Conservation (phyloP, 164 flowering plant genomes). For the Nymphaea colorata region DNA sequence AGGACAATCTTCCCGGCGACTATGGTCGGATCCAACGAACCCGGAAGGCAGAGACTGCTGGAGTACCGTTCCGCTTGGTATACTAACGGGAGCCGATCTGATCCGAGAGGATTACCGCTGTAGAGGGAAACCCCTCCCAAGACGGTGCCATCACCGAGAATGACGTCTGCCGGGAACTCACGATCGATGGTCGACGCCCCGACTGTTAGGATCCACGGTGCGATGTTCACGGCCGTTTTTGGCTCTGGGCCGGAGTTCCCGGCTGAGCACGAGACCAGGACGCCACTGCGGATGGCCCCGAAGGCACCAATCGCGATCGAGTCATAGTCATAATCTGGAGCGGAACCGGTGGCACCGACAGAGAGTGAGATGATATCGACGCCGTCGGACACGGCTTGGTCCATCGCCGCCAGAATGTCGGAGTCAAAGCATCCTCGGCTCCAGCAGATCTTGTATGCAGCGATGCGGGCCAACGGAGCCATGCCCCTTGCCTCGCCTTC, state of each 20-base stretch:
- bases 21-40: slow-evolving; percentile 28
- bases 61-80: slow-evolving; percentile 27
- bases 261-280: slow-evolving; percentile 74
- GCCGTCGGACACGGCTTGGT: slow-evolving; percentile 46
- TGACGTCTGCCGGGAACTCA: slow-evolving; percentile 73
- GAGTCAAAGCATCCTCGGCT: slow-evolving; percentile 14
- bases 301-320: slow-evolving; percentile 85
- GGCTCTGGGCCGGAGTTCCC: slow-evolving; percentile 82
- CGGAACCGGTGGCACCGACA: slow-evolving; percentile 47
- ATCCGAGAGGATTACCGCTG: slow-evolving; percentile 33
- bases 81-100: slow-evolving; percentile 23
- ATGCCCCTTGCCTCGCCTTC: slow-evolving; percentile 68
- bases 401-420: slow-evolving; percentile 20
- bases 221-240: slow-evolving; percentile 60
- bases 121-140: slow-evolving; percentile 63
- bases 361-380: slow-evolving; percentile 81
- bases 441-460: slow-evolving; percentile 23
- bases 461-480: slow-evolving; percentile 48
- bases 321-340: slow-evolving; percentile 47
- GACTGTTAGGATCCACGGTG: slow-evolving; percentile 92
- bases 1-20: slow-evolving; percentile 69
- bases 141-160: slow-evolving; percentile 61
- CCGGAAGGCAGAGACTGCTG: slow-evolving; percentile 29
- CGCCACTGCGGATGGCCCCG: slow-evolving; percentile 52
- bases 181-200: slow-evolving; percentile 88